Evolutionary conservation across 2,329 filamentous ascomycete genomes (phyloP).

Genomic region (Aaosphaeria pasadenensis): DNA sequence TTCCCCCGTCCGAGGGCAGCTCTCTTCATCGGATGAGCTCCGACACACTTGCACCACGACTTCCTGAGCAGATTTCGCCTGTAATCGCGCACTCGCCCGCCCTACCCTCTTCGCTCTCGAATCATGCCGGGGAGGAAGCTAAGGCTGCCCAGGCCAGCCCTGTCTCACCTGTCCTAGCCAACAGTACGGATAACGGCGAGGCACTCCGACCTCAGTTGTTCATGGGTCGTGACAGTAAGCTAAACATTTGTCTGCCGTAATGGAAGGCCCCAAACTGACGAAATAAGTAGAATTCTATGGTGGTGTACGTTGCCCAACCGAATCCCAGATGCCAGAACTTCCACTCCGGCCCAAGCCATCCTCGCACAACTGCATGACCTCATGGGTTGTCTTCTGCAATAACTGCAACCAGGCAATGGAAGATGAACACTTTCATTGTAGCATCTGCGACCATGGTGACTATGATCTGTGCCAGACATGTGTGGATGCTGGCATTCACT

Average conservation of each 20-base stretch:
- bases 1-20: conserved; percentile 7
- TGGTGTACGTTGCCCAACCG: conserved; percentile 16
- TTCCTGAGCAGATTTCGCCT: conserved; percentile 18
- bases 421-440: conserved; percentile 89
- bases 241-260: not conserved
- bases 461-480: conserved; percentile 88
- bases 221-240: conserved; percentile 31
- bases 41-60: conserved; percentile 20
- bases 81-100: conserved; percentile 28
- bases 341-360: conserved; percentile 41
- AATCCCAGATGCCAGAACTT: conserved; percentile 24
- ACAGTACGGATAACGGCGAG: conserved; percentile 23
- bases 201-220: conserved; percentile 43
- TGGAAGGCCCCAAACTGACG: not conserved
- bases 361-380: conserved; percentile 22
- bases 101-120: conserved; percentile 1
- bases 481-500: conserved; percentile 71
- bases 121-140: conserved; percentile 8
- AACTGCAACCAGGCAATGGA: conserved; percentile 76
- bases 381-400: conserved; percentile 93
- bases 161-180: conserved; percentile 17
- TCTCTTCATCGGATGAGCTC: conserved; percentile 26
- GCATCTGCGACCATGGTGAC: conserved; percentile 87
- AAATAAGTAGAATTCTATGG: conserved; percentile 26
- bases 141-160: conserved; percentile 16